Evolutionary conservation across 1,284 basidiomycete genomes (phyloP).

Genomic region (Amylostereum chailletii): DNA sequence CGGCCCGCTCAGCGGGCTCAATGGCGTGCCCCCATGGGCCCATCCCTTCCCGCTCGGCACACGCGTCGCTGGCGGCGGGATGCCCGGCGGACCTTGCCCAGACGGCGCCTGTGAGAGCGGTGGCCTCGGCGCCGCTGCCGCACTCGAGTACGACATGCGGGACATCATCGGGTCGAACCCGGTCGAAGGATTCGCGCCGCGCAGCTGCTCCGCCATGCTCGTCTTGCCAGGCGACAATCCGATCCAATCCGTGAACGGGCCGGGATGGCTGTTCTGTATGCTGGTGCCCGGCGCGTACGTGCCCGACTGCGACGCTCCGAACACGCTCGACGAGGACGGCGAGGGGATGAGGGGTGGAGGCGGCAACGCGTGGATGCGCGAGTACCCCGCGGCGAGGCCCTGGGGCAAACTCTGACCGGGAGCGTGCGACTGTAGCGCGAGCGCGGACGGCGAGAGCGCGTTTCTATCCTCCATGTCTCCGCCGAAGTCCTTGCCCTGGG

Average conservation of each 20-base stretch:
- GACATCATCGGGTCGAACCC: conserved; percentile 23
- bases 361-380: conserved; percentile 70
- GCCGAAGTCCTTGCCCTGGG: conserved; percentile 16
- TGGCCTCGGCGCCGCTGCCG: conserved; percentile 16
- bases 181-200: conserved; percentile 14
- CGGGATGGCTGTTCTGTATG: conserved; percentile 14
- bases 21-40: conserved; percentile 23
- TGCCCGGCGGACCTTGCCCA: conserved; percentile 16
- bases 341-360: conserved; percentile 35
- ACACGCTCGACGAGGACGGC: conserved; percentile 27
- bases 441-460: conserved; percentile 53
- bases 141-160: conserved; percentile 22
- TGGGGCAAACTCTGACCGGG: conserved; percentile 85
- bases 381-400: conserved; percentile 79
- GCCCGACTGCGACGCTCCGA: conserved; percentile 18
- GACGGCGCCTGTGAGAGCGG: conserved; percentile 10
- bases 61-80: conserved; percentile 27
- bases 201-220: conserved; percentile 23
- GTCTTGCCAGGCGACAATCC: conserved; percentile 19
- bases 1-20: conserved; percentile 51
- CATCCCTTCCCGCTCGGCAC: conserved; percentile 32
- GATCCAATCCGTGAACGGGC: conserved; percentile 22
- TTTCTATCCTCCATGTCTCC: conserved; percentile 21
- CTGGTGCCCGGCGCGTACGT: conserved; percentile 20
- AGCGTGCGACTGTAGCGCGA: conserved; percentile 69